phyloP scores from a whole-genome alignment of 2,329 filamentous ascomycete species.

The Exutisphaerella laricina region DNA sequence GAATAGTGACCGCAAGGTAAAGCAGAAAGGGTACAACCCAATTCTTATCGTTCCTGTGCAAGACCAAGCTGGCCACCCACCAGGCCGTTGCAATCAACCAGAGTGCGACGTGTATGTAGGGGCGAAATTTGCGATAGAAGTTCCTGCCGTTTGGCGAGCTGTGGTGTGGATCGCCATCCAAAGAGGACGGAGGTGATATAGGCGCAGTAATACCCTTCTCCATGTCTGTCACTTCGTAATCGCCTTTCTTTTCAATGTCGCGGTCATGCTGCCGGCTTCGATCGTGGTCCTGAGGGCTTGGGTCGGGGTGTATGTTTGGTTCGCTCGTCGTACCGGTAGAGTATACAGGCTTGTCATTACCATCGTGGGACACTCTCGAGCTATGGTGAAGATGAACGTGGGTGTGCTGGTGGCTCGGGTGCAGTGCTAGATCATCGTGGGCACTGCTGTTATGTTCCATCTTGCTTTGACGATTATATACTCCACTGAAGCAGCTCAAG shows the following conservation, averaged over 20 bases:
- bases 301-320: constrained; percentile 17
- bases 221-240: constrained; percentile 17
- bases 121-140: constrained; percentile 44
- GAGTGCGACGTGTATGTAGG: constrained; percentile 36
- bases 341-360: constrained; percentile 18
- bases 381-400: constrained; percentile 39
- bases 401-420: constrained; percentile 36
- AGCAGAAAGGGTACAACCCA: constrained; percentile 83
- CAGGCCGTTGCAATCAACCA: constrained; percentile 45
- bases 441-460: not conserved
- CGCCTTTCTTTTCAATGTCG: constrained; percentile 17
- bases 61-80: constrained; percentile 70
- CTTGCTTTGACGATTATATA: not conserved
- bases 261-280: constrained; percentile 13
- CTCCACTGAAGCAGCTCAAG: not conserved
- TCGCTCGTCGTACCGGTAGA: constrained; percentile 20
- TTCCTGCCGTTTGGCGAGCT: constrained; percentile 23
- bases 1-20: constrained; percentile 68
- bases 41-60: constrained; percentile 66
- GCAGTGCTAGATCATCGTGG: constrained; percentile 33
- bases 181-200: constrained; percentile 14
- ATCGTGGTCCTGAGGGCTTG: constrained; percentile 17
- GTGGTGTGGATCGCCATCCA: constrained; percentile 11
- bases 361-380: constrained; percentile 13
- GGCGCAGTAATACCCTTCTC: constrained; percentile 19